A percentile compares a stretch with the other conserved stretches of the same genome.
These are phyloP conservation scores for Trichoderma brevicompactum DNA, from an alignment of 2,329 filamentous ascomycete genomes.

Conservation along the genomic window DNA sequence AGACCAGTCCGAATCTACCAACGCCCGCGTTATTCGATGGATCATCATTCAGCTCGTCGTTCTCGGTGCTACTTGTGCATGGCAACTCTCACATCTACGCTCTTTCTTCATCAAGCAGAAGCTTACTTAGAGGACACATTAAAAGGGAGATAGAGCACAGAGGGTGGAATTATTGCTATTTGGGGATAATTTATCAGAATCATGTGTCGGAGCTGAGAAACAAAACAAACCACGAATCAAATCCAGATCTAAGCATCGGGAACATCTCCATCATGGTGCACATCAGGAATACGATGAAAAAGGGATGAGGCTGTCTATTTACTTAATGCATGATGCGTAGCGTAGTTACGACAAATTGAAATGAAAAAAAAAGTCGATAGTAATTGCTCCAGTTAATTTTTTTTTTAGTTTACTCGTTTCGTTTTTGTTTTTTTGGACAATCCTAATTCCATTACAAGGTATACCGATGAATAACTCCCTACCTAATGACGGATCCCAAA, in stretches of 20 bases:
- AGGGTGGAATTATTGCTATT: too few species aligned
- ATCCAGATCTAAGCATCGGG: not conserved
- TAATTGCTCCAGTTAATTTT: conserved; percentile 19
- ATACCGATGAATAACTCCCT: conserved; percentile 42
- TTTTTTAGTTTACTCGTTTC: not conserved
- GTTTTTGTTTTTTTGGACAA: conserved; percentile 33
- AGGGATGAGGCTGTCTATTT: not conserved
- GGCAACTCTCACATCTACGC: conserved; percentile 94
- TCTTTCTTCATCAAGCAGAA: conserved; percentile 99
- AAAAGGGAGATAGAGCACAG: not conserved
- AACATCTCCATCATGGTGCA: not conserved
- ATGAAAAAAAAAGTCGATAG: conserved; percentile 6
- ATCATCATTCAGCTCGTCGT: conserved; percentile 87
- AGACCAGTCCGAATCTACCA: conserved; percentile 94
- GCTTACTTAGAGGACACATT: conserved; percentile 66
- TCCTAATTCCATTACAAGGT: conserved; percentile 43
- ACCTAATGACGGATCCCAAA: conserved; percentile 29
- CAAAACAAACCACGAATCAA: not conserved
- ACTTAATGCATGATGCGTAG: conserved; percentile 22
- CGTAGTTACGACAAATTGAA: conserved; percentile 12
- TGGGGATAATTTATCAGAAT: not conserved
- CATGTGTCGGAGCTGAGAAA: not conserved
- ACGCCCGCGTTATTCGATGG: conserved; percentile 90
- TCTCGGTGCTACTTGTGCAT: conserved; percentile 85
- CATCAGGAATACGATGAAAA: not conserved